These are phyloP conservation scores for Puya raimondii DNA, from an alignment of 176 grass and related monocot species.

Conservation along the genomic window DNA sequence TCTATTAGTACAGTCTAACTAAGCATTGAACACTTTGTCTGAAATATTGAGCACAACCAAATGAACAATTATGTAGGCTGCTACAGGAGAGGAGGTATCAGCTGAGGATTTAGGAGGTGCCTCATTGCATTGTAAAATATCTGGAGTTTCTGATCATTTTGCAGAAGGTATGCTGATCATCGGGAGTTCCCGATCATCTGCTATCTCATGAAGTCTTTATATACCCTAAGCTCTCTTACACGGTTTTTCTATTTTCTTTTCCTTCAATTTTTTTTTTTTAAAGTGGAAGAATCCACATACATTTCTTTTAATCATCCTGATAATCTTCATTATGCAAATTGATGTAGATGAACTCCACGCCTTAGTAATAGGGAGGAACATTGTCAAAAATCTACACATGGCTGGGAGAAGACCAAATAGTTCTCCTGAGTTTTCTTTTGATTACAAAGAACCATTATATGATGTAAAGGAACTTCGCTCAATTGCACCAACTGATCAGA, in stretches of 20 bases:
- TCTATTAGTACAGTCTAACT: neutral
- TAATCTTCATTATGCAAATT: constrained; percentile 15
- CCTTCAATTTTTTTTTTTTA: neutral
- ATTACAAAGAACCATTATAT: constrained; percentile 83
- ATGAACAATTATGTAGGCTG: constrained; percentile 57
- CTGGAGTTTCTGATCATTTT: constrained; percentile 91
- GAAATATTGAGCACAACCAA: constrained; percentile 27
- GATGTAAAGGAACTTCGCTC: constrained; percentile 65
- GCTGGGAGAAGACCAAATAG: constrained; percentile 47
- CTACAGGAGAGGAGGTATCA: constrained; percentile 93
- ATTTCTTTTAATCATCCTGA: constrained; percentile 9
- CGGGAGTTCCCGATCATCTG: neutral
- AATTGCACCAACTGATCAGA: constrained; percentile 80
- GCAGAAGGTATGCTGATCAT: constrained; percentile 54
- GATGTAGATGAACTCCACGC: constrained; percentile 87
- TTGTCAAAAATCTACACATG: constrained; percentile 85
- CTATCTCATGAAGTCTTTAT: no score
- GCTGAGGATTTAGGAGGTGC: constrained; percentile 98
- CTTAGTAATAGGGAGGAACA: constrained; percentile 64
- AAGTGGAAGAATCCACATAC: neutral
- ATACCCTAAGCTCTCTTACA: no score
- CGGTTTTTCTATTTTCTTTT: neutral
- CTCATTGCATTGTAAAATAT: constrained; percentile 89
- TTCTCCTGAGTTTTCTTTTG: constrained; percentile 32
- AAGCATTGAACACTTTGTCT: constrained; percentile 8